Evolutionary conservation across 345 rosid species (phyloP).

Genomic region (Carallia brachiata): DNA sequence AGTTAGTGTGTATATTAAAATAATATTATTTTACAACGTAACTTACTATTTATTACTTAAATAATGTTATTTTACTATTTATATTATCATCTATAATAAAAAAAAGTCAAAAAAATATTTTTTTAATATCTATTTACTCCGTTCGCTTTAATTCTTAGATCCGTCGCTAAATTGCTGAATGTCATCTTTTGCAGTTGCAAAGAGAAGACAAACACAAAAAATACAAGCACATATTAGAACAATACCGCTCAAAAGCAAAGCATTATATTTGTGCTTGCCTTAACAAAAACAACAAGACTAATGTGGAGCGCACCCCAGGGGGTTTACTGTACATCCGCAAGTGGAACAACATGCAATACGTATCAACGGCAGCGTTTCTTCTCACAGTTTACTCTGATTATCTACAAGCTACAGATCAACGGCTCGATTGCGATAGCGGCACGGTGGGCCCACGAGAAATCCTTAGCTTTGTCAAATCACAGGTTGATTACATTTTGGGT

Average conservation of each 20-base stretch:
- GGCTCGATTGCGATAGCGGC: conserved; percentile 49
- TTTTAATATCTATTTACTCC: too few relatives aligned
- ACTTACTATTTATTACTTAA: too few relatives aligned
- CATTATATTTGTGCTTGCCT: conserved; percentile 82
- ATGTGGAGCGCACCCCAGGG: conserved; percentile 62
- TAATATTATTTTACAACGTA: too few relatives aligned
- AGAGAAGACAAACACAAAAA: conserved; percentile 42
- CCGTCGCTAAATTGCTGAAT: neutral
- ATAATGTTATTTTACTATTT: too few relatives aligned
- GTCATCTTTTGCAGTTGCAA: conserved; percentile 41
- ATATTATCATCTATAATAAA: too few relatives aligned
- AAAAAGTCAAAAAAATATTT: too few relatives aligned
- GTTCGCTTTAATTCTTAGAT: too few relatives aligned
- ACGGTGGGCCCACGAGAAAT: conserved; percentile 41
- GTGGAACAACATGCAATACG: conserved; percentile 99
- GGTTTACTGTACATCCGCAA: conserved; percentile 76
- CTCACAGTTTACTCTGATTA: conserved; percentile 69
- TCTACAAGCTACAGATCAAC: conserved; percentile 36
- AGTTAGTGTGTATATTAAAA: too few relatives aligned
- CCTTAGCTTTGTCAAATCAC: conserved; percentile 60
- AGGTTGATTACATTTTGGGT: conserved; percentile 82
- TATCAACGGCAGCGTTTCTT: conserved; percentile 75
- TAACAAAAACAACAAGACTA: conserved; percentile 52
- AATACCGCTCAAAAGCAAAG: conserved; percentile 71
- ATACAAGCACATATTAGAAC: conserved; percentile 40